phyloP scores from a whole-genome alignment of 768 basidiomycete species.

The Hemileccinum impolitum region DNA sequence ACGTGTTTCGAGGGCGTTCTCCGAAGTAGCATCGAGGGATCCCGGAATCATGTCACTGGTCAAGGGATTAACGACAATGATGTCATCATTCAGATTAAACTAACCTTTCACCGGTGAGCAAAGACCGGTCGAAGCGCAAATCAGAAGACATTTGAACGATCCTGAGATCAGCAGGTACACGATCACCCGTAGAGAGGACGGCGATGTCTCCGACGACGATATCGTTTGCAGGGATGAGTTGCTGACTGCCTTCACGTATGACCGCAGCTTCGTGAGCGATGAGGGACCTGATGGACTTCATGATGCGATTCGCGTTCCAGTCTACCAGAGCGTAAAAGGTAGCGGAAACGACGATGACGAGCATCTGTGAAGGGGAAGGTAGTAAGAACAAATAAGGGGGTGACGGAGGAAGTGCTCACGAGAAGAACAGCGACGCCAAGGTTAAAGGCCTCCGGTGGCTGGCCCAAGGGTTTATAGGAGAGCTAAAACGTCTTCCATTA shows the following conservation, averaged over 20 bases:
- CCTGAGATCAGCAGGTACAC: conserved; percentile 58
- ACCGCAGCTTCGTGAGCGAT: conserved; percentile 59
- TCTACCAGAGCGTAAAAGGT: conserved; percentile 51
- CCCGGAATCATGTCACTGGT: conserved; percentile 42
- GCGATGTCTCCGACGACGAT: conserved; percentile 58
- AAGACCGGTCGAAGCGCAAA: conserved; percentile 49
- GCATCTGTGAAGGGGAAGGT: conserved; percentile 30
- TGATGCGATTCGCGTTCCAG: conserved; percentile 46
- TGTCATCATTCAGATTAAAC: not conserved
- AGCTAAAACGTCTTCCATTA: conserved; percentile 34
- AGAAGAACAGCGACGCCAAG: conserved; percentile 52
- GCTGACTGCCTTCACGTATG: conserved; percentile 46
- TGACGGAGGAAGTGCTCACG: conserved; percentile 29
- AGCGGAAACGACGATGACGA: conserved; percentile 41
- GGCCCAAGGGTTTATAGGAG: conserved; percentile 50
- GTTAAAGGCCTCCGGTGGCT: conserved; percentile 41
- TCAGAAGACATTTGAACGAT: conserved; percentile 51
- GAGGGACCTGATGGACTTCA: conserved; percentile 56
- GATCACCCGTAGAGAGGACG: conserved; percentile 50
- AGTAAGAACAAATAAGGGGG: not conserved
- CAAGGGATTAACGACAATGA: not conserved
- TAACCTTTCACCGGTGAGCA: conserved; percentile 50
- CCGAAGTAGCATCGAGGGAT: conserved; percentile 43
- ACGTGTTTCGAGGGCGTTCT: conserved; percentile 46
- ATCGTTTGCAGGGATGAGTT: conserved; percentile 48